Base-by-base conservation (phyloP, 2,329 filamentous ascomycete genomes). In the Aspergillus sp. region DNA sequence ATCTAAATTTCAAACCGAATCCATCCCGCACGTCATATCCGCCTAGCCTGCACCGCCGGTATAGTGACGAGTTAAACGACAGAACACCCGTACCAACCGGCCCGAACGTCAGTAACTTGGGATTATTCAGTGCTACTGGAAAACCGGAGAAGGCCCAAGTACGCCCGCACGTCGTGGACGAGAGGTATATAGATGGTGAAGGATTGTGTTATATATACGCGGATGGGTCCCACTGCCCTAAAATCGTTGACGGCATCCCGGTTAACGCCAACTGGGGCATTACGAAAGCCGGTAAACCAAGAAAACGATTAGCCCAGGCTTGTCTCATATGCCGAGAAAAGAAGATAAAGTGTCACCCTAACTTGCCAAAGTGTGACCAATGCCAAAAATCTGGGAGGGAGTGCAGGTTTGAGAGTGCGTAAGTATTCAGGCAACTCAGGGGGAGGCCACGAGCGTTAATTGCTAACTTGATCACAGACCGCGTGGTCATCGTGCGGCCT, bases 271-370 rank as follows among this genome's bases (percentile, higher is more conserved):
- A 91, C 64, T 96, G 93, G 93, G 92, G 93, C 15, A 87, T 96
- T 9, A 96, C 93, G 37, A 96, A 96, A 76, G 92, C 93, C 2
- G 93, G 93, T 14, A 96, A 96, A 77, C 92, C 93, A 48, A 86
- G 93, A 64, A 97, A 97, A 78, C 84, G 93, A 56, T 81, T 96
- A 56, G 92, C 93, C 23, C 92, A 96, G 72, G 91, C 91, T n/a
- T 97, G 93, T 70, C 83, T 96, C 58, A 95, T 91, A 12, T 97
- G 93, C 73, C 86, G 93, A 51, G 92, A 96, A 77, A 97, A 96
- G 85, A 97, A 96, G 81, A 96, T 97, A 78, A 96, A 96, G 75
- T 97, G 93, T 70, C 91, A 96, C 64, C 93, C 92, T 1, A 91
- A 93, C 66, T 89, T 86, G 63, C 90, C 90, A 40, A 91, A 91